Percentiles rank a stretch among this genome's conserved stretches.
Evolutionary conservation across 768 basidiomycete genomes (phyloP).

Genomic region (Zangia roseola): DNA sequence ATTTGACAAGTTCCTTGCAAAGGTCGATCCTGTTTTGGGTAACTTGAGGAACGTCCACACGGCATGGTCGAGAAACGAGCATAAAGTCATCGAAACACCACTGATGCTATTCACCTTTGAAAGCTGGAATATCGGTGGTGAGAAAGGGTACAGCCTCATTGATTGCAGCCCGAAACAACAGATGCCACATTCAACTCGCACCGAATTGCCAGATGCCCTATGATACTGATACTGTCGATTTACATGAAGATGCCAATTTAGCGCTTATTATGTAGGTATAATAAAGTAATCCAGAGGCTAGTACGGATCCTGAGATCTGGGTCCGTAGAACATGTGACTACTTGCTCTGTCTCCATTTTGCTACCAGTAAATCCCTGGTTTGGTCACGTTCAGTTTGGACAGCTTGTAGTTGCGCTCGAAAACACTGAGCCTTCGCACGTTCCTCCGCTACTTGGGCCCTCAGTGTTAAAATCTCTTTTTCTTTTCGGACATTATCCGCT

Average conservation of each 20-base stretch:
- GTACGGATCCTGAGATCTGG: background rate
- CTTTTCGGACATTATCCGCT: slow-evolving; percentile 5
- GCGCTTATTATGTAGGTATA: background rate
- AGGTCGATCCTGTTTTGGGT: slow-evolving; percentile 47
- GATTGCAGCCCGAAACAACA: slow-evolving; percentile 9
- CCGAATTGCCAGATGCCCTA: too few species aligned
- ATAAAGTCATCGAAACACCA: slow-evolving; percentile 23
- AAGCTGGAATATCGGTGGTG: slow-evolving; percentile 26
- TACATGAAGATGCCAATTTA: background rate
- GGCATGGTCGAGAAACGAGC: slow-evolving; percentile 21
- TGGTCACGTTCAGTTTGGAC: slow-evolving; percentile 7
- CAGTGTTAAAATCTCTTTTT: slow-evolving; percentile 2
- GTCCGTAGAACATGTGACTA: background rate
- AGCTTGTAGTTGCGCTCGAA: slow-evolving; percentile 1
- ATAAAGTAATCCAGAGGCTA: background rate
- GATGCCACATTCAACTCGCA: too few species aligned
- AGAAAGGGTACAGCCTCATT: slow-evolving; percentile 25
- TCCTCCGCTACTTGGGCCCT: slow-evolving; percentile 8
- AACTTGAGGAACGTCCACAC: slow-evolving; percentile 44
- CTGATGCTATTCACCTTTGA: slow-evolving; percentile 28
- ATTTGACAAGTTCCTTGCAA: slow-evolving; percentile 36
- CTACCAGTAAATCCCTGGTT: slow-evolving; percentile 7
- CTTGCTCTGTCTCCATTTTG: slow-evolving; percentile 5
- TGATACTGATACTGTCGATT: too few species aligned
- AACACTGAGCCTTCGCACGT: slow-evolving; percentile 5